A percentile compares a stretch with the other conserved stretches of the same genome.
Conservation (phyloP, 179 eudicot species). For the Pouteria campechiana region DNA sequence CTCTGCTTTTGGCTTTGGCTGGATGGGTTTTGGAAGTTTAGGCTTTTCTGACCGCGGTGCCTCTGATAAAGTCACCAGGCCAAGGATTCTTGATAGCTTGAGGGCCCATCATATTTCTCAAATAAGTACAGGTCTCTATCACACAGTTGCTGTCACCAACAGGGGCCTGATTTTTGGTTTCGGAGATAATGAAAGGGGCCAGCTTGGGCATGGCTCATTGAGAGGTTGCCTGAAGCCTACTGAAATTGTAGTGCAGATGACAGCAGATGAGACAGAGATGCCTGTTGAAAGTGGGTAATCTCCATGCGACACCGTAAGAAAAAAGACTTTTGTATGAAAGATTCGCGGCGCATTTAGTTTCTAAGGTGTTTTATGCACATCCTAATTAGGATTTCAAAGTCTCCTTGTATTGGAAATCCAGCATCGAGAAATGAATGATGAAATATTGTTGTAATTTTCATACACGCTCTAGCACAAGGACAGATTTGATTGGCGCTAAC, state of each 20-base stretch:
- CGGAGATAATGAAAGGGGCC: constrained; percentile 95
- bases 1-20: constrained; percentile 70
- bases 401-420: too few species aligned
- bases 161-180: constrained; percentile 75
- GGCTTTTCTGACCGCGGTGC: constrained; percentile 75
- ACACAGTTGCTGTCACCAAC: constrained; percentile 65
- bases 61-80: constrained; percentile 57
- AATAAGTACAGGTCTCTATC: constrained; percentile 91
- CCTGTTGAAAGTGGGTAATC: neutral
- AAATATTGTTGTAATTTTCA: too few species aligned
- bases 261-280: constrained; percentile 3
- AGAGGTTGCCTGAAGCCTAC: constrained; percentile 75
- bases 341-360: too few species aligned
- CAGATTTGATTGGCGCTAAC: too few species aligned
- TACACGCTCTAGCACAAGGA: too few species aligned
- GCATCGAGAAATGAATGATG: too few species aligned
- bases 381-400: too few species aligned
- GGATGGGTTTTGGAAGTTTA: constrained; percentile 98
- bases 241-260: constrained; percentile 43
- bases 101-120: constrained; percentile 63
- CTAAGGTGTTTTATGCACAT: too few species aligned
- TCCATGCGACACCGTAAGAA: too few species aligned
- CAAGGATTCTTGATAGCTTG: constrained; percentile 60
- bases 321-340: too few species aligned
- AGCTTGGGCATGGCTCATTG: constrained; percentile 70